Percentiles rank a stretch among this genome's conserved stretches.
These are phyloP conservation scores for Testicularia cyperi DNA, from an alignment of 1,284 basidiomycete genomes.

Conservation along the genomic window DNA sequence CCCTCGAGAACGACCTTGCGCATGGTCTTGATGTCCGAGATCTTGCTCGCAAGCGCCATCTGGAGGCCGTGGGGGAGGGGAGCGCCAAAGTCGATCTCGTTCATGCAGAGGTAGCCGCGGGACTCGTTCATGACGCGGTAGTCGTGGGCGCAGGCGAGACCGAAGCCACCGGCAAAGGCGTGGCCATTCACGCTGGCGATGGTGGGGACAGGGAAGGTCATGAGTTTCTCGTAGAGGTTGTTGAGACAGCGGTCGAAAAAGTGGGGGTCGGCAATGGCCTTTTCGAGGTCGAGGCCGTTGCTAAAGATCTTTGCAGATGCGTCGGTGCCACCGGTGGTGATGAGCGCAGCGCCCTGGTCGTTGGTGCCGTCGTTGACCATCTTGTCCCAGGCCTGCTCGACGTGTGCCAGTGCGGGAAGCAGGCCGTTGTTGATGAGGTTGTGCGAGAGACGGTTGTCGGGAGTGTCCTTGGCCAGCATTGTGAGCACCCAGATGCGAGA, in stretches of 20 bases:
- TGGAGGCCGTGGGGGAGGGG: slow-evolving; percentile 60
- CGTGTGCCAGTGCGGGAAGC: slow-evolving; percentile 72
- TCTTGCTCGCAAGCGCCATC: slow-evolving; percentile 70
- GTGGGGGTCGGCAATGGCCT: slow-evolving; percentile 67
- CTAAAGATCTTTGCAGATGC: slow-evolving; percentile 44
- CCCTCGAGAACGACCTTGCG: slow-evolving; percentile 81
- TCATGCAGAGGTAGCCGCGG: slow-evolving; percentile 85
- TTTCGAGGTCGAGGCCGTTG: slow-evolving; percentile 73
- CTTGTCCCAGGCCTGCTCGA: slow-evolving; percentile 76
- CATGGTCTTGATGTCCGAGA: slow-evolving; percentile 68
- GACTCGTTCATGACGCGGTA: slow-evolving; percentile 85
- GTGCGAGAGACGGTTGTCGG: slow-evolving; percentile 73
- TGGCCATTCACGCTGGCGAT: slow-evolving; percentile 89
- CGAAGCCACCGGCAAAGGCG: slow-evolving; percentile 82
- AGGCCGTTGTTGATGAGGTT: slow-evolving; percentile 67
- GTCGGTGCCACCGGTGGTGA: slow-evolving; percentile 41
- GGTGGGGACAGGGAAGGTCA: slow-evolving; percentile 65
- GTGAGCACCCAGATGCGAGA: slow-evolving; percentile 43
- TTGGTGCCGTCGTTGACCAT: slow-evolving; percentile 31
- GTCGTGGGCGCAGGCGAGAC: slow-evolving; percentile 79
- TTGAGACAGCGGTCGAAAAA: slow-evolving; percentile 67
- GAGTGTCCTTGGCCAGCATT: slow-evolving; percentile 47
- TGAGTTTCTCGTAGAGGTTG: slow-evolving; percentile 62
- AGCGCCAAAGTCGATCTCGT: slow-evolving; percentile 66
- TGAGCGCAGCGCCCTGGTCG: slow-evolving; percentile 43